Conservation (phyloP, 257 asterid genomes). For the Nicotiana tomentosiformis region DNA sequence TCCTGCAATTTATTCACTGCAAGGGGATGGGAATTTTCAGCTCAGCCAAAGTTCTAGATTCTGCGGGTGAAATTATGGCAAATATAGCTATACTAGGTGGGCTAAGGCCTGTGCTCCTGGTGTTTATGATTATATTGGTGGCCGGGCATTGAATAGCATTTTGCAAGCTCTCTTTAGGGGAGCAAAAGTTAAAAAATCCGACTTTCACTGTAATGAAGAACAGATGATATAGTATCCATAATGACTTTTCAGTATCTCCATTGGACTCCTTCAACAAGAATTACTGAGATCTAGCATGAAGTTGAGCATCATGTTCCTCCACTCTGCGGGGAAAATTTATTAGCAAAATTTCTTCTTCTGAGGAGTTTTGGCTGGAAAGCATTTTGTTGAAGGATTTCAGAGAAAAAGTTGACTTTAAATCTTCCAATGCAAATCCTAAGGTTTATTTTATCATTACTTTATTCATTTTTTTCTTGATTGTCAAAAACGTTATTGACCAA, state of each 20-base stretch:
- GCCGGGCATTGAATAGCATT: not conserved
- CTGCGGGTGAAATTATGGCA: not conserved
- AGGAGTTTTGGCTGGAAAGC: not conserved
- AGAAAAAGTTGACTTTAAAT: not conserved
- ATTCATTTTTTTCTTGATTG: not conserved
- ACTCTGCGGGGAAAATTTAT: not conserved
- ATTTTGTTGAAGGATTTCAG: not conserved
- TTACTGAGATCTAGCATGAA: not conserved
- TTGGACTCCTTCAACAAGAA: not conserved
- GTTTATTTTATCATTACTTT: not conserved
- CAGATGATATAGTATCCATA: not conserved
- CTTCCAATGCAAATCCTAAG: not conserved
- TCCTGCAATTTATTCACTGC: not conserved
- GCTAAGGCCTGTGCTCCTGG: not conserved
- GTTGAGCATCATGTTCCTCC: not conserved
- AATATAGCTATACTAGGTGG: not conserved
- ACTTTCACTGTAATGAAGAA: not conserved
- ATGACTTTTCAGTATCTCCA: not conserved
- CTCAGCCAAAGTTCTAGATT: not conserved
- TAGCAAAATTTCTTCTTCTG: not conserved
- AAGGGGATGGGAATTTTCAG: not conserved
- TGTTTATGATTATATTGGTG: not conserved
- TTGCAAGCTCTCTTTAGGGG: not conserved
- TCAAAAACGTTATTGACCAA: no score
- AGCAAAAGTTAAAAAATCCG: not conserved